Base-by-base conservation (phyloP, 371 early-diverging fungal species). In the Dipsacomyces acuminosporus region DNA sequence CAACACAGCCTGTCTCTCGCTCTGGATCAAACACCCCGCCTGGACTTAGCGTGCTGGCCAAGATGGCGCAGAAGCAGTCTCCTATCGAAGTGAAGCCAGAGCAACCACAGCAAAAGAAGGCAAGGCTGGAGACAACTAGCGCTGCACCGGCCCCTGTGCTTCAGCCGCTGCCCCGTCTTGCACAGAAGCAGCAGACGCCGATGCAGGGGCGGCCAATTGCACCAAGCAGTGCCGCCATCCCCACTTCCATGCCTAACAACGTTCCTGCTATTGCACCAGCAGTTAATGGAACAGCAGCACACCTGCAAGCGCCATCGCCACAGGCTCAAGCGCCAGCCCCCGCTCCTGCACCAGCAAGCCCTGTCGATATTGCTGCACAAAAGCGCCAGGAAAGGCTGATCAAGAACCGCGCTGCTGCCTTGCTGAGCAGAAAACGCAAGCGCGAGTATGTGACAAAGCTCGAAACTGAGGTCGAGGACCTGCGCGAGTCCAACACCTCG, bases 341-440 rank as follows among this genome's bases (percentile, higher is more conserved):
- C 11, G 45, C 18, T 9, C 3, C 40, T 13, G 19, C 19, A 17
- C 40, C 25, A 24, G 40, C 48, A n/a, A 17, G 23, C 18, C 5
- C 64, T 3, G 48, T 55, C 5, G 65, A 56, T 8, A 17, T 66
- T 0, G 56, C 47, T 9, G 56, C 62, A 23, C 60, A 56, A 33
- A 94, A 92, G 67, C 79, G 88, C 23, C 89, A 91, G 64, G 90
- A 90, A 61, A 79, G 94, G 15, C 65, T 92, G 49, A 89, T 92
- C 54, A 91, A 91, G 76, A 94, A 94, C 65, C 79, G 94, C n/a
- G 92, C 90, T 0, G 90, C 91, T 0, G 94, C 94, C 2, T 73
- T 91, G 35, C 72, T 88, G 45, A 90, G 91, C 8, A 82, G 94
- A 25, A 90, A 90, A 71, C 83, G 92, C 44, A 89, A 90, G 74